Conservation (phyloP, 1,284 basidiomycete species). For the Ganoderma multipileum region DNA sequence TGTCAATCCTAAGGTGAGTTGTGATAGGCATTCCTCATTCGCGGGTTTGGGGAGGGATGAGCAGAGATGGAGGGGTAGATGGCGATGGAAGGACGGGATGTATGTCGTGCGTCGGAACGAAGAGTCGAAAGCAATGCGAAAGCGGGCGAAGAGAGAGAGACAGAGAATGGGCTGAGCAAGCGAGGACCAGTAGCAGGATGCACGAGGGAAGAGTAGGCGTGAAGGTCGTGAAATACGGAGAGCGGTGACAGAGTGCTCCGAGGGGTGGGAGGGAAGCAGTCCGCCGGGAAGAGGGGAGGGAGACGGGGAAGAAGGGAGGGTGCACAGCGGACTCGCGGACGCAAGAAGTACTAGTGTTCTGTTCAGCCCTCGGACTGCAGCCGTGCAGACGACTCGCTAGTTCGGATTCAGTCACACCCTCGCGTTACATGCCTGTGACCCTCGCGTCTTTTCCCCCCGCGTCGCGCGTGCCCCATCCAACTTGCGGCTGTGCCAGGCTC, state of each 20-base stretch:
- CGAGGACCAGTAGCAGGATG: conserved; percentile 19
- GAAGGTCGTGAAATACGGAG: conserved; percentile 27
- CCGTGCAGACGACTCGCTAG: neutral
- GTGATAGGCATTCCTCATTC: conserved; percentile 42
- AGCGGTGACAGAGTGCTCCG: conserved; percentile 22
- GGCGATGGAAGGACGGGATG: neutral
- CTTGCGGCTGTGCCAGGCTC: neutral
- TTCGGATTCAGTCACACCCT: conserved; percentile 27
- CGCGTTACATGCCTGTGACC: conserved; percentile 26
- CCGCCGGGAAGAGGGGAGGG: conserved; percentile 16
- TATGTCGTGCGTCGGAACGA: neutral
- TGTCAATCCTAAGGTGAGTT: conserved; percentile 54
- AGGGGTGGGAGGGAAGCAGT: conserved; percentile 16
- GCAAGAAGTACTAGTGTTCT: neutral
- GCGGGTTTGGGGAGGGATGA: neutral
- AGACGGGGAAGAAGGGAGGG: neutral
- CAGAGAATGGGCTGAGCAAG: conserved; percentile 18
- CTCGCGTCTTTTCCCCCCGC: conserved; percentile 1
- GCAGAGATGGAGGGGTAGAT: conserved; percentile 5
- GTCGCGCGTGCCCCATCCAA: neutral
- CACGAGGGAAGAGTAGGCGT: conserved; percentile 10
- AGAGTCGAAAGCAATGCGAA: conserved; percentile 23
- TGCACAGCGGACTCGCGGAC: neutral
- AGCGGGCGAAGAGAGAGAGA: conserved; percentile 20
- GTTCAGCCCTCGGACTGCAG: neutral